phyloP scores from a whole-genome alignment of 129 eudicot genomes.

The Escallonia rubra region DNA sequence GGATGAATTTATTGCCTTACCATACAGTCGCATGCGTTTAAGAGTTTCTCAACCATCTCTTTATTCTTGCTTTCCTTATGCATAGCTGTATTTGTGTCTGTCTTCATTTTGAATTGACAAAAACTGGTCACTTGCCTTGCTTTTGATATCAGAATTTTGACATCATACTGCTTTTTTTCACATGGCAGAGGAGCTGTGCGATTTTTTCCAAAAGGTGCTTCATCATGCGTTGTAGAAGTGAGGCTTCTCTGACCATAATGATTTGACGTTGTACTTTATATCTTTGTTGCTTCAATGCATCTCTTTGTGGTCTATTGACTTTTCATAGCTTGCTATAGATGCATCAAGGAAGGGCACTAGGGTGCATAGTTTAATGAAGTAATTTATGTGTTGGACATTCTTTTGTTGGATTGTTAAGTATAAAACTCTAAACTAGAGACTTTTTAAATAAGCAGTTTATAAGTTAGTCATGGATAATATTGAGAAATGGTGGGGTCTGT shows the following conservation, averaged over 20 bases:
- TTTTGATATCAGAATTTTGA: slow-evolving; percentile 15
- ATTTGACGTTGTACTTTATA: slow-evolving; percentile 2
- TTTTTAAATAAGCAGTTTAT: too few species aligned
- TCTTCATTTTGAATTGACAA: not conserved
- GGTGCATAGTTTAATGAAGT: too few species aligned
- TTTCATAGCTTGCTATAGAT: not conserved
- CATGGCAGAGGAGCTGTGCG: slow-evolving; percentile 91
- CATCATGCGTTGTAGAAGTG: slow-evolving; percentile 78
- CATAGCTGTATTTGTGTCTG: too few species aligned
- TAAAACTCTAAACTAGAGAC: too few species aligned
- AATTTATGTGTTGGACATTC: too few species aligned
- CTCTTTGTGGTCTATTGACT: not conserved
- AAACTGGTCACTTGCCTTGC: not conserved
- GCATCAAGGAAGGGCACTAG: not conserved
- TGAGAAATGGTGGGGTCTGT: too few species aligned
- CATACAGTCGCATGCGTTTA: too few species aligned
- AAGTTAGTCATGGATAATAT: too few species aligned
- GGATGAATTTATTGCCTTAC: too few species aligned
- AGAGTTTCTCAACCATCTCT: too few species aligned
- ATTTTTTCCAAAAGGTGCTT: slow-evolving; percentile 82
- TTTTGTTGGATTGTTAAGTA: too few species aligned
- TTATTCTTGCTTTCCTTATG: too few species aligned
- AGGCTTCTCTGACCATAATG: slow-evolving; percentile 23
- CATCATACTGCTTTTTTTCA: slow-evolving; percentile 6
- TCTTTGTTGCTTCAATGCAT: not conserved